phyloP scores from a whole-genome alignment of 305 asterid genomes.

The Plantago coronopus region DNA sequence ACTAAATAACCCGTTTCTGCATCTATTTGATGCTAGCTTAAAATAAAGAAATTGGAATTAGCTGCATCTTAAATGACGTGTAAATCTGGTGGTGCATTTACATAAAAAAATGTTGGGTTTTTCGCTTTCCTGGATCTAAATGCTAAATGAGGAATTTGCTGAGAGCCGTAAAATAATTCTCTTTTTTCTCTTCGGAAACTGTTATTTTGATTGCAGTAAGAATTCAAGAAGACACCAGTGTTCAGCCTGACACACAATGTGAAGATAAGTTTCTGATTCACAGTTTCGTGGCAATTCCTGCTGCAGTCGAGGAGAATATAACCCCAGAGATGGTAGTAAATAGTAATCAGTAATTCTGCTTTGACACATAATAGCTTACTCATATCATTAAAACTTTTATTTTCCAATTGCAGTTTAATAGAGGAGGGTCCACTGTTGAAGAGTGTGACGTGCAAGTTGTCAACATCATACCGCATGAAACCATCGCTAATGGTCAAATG shows the following conservation, averaged over 20 bases:
- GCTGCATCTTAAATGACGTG: constrained; percentile 4
- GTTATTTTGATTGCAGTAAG: constrained; percentile 28
- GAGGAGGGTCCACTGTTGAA: constrained; percentile 19
- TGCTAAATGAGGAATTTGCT: not conserved
- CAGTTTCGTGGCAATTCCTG: constrained; percentile 35
- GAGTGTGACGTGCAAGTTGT: constrained; percentile 25
- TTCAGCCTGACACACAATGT: constrained; percentile 29
- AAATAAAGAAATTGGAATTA: constrained; percentile 9
- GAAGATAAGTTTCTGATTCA: constrained; percentile 46
- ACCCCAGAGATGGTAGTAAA: constrained; percentile 32
- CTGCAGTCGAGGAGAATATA: constrained; percentile 27
- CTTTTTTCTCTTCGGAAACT: not conserved
- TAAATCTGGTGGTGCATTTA: not conserved
- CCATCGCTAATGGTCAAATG: not conserved
- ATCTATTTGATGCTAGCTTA: not conserved
- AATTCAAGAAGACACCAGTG: constrained; percentile 30
- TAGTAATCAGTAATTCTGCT: not conserved
- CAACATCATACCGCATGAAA: constrained; percentile 18
- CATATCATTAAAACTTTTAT: not conserved
- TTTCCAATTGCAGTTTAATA: constrained; percentile 21
- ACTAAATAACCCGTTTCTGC: not conserved
- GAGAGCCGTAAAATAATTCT: not conserved
- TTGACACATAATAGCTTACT: not conserved
- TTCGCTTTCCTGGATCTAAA: not conserved
- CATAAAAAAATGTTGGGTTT: not conserved